Base-by-base conservation (phyloP, 495 filamentous ascomycete genomes). In the Penicillium malachiteum region DNA sequence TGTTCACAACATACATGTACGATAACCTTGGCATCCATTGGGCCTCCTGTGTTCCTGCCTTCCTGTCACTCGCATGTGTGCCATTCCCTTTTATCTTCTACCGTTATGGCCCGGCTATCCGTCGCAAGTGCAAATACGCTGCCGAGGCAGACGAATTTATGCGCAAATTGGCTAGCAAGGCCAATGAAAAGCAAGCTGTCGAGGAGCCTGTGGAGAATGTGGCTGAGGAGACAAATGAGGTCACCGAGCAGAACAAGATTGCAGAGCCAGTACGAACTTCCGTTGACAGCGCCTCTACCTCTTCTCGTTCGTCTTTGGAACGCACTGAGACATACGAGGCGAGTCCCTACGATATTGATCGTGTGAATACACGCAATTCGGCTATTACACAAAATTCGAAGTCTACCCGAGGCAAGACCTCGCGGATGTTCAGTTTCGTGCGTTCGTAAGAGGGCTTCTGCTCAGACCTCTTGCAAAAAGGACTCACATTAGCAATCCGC, bases 1-100 rank as follows among this genome's bases (percentile, higher is more conserved):
- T 92, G 0, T 90, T 92, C 68, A 89, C 87, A 0, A 80, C 78
- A 0, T 69, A 84, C 50, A 85, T 90, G 83, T 91, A 87, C 69
- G 43, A 70, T 3, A 74, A 81, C 55, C 76, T 92, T 0, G 87
- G 88, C 49, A 81, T 85, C 46, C 85, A 90, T 65, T 90, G 87
- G 87, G 87, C 86, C 7, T 83, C 78, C n/a, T 81, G 79, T 3
- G 73, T 91, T 31, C 86, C 86, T 1, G 88, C 85, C 0, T 89
- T 90, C 64, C 71, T 91, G 5, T 78, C 84, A 1, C 62, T 90
- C 14, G 74, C 70, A 3, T 89, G 87, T 65, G 70, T 87, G 44
- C 88, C 88, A 0, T 85, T 87, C 56, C 87, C 87, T 0, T 84
- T 85, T 60, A 65, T 91, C 30, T 87, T 90, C 66, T 87, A 85